Conservation (phyloP, 257 asterid species). For the Echium plantagineum region DNA sequence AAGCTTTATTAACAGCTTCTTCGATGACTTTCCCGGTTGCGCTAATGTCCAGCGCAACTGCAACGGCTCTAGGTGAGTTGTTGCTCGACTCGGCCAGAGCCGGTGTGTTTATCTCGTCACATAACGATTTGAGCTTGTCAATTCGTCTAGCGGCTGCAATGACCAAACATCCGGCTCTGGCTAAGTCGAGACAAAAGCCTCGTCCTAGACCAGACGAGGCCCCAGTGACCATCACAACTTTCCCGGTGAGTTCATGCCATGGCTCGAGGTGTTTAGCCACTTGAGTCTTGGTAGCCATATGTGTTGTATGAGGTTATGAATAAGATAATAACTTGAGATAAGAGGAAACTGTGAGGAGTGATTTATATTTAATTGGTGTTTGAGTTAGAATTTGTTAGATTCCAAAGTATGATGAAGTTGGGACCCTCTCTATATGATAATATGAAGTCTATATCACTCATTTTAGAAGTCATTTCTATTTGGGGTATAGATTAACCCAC, state of each 20-base stretch:
- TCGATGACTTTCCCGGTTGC: constrained; percentile 22
- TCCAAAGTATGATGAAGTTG: no score
- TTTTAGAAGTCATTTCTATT: no score
- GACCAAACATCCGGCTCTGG: constrained; percentile 33
- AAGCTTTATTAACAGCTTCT: constrained; percentile 33
- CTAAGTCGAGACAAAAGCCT: constrained; percentile 30
- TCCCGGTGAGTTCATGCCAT: constrained; percentile 12
- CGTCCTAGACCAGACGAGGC: constrained; percentile 43
- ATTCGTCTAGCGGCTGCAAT: constrained; percentile 43
- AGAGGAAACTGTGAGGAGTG: no score
- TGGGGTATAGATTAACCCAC: no score
- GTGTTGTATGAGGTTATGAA: no score
- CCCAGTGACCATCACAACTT: constrained; percentile 44
- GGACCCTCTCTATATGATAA: no score
- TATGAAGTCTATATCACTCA: no score
- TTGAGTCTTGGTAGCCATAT: no score
- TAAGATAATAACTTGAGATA: no score
- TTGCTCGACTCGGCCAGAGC: background rate
- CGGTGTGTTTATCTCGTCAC: constrained; percentile 24
- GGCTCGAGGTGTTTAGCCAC: constrained; percentile 11
- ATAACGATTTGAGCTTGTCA: constrained; percentile 29
- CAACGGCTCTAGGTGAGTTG: constrained; percentile 15
- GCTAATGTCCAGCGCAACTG: constrained; percentile 45
- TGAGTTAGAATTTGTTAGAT: no score
- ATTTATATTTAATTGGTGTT: no score